These are phyloP conservation scores for Penicillium sclerotiorum DNA, from an alignment of 2,329 filamentous ascomycete species.

Conservation along the genomic window DNA sequence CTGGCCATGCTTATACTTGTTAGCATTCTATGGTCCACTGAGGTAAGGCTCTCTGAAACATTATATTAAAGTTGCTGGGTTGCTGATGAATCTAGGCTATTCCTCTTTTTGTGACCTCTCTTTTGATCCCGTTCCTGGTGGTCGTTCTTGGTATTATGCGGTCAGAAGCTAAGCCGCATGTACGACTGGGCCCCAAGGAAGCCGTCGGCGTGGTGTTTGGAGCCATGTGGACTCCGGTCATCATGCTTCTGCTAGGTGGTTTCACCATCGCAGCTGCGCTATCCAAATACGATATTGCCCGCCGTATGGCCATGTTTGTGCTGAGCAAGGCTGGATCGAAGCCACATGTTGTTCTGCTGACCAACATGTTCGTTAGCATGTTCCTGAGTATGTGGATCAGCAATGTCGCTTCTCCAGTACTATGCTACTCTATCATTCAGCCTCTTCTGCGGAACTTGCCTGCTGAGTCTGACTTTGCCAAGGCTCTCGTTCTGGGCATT, in stretches of 20 bases:
- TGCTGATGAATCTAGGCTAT: constrained; percentile 65
- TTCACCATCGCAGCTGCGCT: constrained; percentile 94
- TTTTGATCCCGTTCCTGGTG: constrained; percentile 90
- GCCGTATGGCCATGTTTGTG: constrained; percentile 93
- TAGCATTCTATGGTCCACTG: constrained; percentile 93
- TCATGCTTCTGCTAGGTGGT: constrained; percentile 94
- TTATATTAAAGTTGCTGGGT: constrained; percentile 1
- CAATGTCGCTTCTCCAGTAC: constrained; percentile 93
- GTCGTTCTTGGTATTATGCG: constrained; percentile 85
- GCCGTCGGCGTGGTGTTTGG: constrained; percentile 85
- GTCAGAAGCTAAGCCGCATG: constrained; percentile 69
- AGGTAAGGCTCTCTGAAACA: constrained; percentile 59
- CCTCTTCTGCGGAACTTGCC: constrained; percentile 93
- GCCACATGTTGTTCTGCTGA: constrained; percentile 85
- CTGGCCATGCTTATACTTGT: constrained; percentile 92
- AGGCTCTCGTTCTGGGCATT: constrained; percentile 92
- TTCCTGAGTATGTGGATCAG: constrained; percentile 99
- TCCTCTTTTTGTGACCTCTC: constrained; percentile 92
- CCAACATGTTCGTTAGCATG: constrained; percentile 97
- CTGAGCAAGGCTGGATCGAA: constrained; percentile 94
- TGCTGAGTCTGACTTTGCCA: constrained; percentile 87
- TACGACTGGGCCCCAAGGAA: constrained; percentile 74
- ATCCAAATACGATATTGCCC: constrained; percentile 97
- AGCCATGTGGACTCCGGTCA: constrained; percentile 98
- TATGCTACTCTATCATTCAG: constrained; percentile 98